Conservation (phyloP, 371 early-diverging fungal genomes). For the Rhizopus delemar region DNA sequence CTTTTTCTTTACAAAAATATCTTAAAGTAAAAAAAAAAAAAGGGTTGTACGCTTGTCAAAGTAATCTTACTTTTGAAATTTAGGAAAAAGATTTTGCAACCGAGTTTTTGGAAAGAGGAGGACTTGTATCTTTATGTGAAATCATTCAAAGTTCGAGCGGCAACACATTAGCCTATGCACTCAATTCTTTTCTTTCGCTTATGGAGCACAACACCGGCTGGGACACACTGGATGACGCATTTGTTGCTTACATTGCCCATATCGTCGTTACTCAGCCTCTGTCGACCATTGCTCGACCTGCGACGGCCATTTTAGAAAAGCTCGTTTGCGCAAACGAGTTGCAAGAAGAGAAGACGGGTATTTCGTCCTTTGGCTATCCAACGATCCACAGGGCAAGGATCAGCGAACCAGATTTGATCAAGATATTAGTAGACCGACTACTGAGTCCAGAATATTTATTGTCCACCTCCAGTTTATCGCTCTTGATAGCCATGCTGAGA, state of each 20-base stretch:
- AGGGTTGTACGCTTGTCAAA: background rate
- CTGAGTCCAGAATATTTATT: constrained; percentile 65
- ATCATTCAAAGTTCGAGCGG: constrained; percentile 60
- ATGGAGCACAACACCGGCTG: constrained; percentile 72
- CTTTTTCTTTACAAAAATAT: constrained; percentile 67
- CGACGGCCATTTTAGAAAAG: constrained; percentile 69
- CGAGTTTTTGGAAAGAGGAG: constrained; percentile 67
- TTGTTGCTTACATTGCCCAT: constrained; percentile 58
- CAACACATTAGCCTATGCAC: constrained; percentile 74
- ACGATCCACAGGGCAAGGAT: constrained; percentile 55
- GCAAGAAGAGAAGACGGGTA: constrained; percentile 6
- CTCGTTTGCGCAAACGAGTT: constrained; percentile 55
- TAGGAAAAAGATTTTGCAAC: constrained; percentile 76
- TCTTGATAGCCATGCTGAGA: constrained; percentile 65
- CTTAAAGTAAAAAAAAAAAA: constrained; percentile 50
- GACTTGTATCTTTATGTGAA: constrained; percentile 62
- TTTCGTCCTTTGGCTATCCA: constrained; percentile 24
- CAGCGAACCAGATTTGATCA: constrained; percentile 54
- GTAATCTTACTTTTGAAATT: background rate
- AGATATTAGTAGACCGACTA: constrained; percentile 62
- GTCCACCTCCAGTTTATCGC: constrained; percentile 64
- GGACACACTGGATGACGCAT: constrained; percentile 56
- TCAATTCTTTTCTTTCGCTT: constrained; percentile 65
- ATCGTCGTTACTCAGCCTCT: constrained; percentile 66
- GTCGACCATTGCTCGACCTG: constrained; percentile 74